Base-by-base conservation (phyloP, 2,329 filamentous ascomycete species). In the Colletotrichum euphorbiae region DNA sequence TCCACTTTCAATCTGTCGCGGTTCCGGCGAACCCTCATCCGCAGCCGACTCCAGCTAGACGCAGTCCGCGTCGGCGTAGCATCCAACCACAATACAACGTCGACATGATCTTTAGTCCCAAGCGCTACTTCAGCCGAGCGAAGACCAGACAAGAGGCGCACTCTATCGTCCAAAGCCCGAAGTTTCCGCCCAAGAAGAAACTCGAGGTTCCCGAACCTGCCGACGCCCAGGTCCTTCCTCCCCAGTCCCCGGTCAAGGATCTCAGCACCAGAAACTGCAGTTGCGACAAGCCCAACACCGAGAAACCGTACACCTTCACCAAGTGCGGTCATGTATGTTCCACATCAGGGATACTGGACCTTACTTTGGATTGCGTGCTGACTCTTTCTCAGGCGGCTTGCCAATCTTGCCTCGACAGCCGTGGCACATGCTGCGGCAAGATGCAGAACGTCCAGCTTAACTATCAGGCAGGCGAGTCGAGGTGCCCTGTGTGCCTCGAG, bases 401-500 rank as follows among this genome's bases (percentile, higher is more conserved):
- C 38, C 54, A 57, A 5, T 28, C 38, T 19, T 57, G 54, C 38
- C 12, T 57, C 2, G 54, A 57, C 8, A 42, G 31, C 12, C 54
- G 54, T 6, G 54, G 54, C 7, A 57, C 21, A 6, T 57, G 54
- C 36, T 57, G 54, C n/a, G 54, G 54, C n/a, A 42, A 43, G 21
- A 13, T 57, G 19, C 54, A 57, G 13, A 57, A 57, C 4, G 17
- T 57, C 1, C 54, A 57, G 21, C 36, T 57, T 15, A 42, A 57
- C 38, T 57, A 43, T 21, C 54, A 57, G 19, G 54, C 54, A 12
- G 54, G 54, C 15, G 54, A 42, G 19, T 40, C 36, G 21, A 24
- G 8, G 15, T 57, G 54, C 8, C 21, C 17, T 8, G 24, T 57
- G 5, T 57, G 54, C n/a, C 36, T 21, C 19, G 54, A 57, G 7